Conservation (phyloP, 768 basidiomycete genomes). For the Pleurotus cornucopiae region DNA sequence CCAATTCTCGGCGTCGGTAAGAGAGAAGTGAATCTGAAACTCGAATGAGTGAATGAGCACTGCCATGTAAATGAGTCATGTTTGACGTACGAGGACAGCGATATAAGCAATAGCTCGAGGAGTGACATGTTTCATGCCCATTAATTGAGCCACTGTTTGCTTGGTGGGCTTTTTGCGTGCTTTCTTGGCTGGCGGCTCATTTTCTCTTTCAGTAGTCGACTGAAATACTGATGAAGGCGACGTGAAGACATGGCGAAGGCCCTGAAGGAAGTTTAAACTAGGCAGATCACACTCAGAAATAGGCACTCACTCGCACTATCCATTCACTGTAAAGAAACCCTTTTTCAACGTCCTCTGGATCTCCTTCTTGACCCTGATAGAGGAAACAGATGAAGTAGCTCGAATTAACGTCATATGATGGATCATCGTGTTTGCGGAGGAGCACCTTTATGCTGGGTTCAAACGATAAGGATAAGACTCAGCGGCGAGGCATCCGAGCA, state of each 20-base stretch:
- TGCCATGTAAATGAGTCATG: background rate
- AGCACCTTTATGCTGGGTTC: background rate
- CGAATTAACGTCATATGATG: background rate
- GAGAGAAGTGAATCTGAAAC: conserved; percentile 16
- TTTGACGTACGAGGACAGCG: conserved; percentile 7
- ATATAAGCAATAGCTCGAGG: conserved; percentile 6
- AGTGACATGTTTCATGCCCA: conserved; percentile 5
- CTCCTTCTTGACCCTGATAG: background rate
- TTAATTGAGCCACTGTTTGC: conserved; percentile 1
- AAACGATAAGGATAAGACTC: background rate
- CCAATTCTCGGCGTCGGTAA: conserved; percentile 16
- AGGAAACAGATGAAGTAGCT: background rate
- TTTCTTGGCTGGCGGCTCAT: background rate
- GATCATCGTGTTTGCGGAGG: background rate
- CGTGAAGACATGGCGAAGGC: conserved; percentile 16
- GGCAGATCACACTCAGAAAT: background rate
- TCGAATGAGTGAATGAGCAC: background rate
- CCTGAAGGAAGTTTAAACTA: background rate
- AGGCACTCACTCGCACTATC: conserved; percentile 15
- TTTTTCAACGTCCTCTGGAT: background rate
- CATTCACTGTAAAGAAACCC: background rate
- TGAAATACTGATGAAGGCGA: conserved; percentile 14
- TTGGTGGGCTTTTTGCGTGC: background rate
- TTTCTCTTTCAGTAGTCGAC: background rate
- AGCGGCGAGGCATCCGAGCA: background rate